A percentile compares a stretch with the other conserved stretches of the same genome.
Conservation (phyloP, 345 rosid genomes). For the Sonneratia caseolaris region DNA sequence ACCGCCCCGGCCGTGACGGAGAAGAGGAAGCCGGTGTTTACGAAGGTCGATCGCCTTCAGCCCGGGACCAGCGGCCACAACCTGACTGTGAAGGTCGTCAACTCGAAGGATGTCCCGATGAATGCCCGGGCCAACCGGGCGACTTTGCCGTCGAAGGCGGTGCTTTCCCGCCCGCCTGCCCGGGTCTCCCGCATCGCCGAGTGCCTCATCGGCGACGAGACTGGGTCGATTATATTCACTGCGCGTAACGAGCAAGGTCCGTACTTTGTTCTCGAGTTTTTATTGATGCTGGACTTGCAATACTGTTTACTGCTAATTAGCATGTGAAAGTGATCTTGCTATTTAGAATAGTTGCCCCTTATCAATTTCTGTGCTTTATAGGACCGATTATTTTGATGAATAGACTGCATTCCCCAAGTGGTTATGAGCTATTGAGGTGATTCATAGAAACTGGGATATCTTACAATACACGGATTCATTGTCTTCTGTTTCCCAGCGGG, state of each 20-base stretch:
- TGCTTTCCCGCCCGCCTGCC: conserved; percentile 26
- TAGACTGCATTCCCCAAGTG: not conserved
- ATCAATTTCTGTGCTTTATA: not conserved
- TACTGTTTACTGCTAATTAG: not conserved
- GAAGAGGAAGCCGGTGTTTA: conserved; percentile 60
- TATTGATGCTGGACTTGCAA: not conserved
- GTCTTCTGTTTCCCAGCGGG: not conserved
- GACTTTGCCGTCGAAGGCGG: conserved; percentile 8
- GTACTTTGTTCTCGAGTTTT: not conserved
- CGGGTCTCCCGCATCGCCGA: conserved; percentile 51
- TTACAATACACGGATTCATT: not conserved
- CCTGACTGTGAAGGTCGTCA: conserved; percentile 49
- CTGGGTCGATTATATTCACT: conserved; percentile 55
- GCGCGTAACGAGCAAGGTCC: conserved; percentile 76
- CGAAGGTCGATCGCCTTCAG: conserved; percentile 51
- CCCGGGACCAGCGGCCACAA: conserved; percentile 64
- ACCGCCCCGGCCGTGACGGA: conserved; percentile 16
- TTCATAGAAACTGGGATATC: not conserved
- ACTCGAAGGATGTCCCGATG: conserved; percentile 29
- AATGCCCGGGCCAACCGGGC: conserved; percentile 21
- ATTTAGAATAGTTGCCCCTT: not conserved
- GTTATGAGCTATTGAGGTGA: not conserved
- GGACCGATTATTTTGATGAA: not conserved
- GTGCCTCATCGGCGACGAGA: conserved; percentile 72
- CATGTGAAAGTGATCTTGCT: not conserved